phyloP scores from a whole-genome alignment of 768 basidiomycete species.

The Termitomyces eurrhizus region DNA sequence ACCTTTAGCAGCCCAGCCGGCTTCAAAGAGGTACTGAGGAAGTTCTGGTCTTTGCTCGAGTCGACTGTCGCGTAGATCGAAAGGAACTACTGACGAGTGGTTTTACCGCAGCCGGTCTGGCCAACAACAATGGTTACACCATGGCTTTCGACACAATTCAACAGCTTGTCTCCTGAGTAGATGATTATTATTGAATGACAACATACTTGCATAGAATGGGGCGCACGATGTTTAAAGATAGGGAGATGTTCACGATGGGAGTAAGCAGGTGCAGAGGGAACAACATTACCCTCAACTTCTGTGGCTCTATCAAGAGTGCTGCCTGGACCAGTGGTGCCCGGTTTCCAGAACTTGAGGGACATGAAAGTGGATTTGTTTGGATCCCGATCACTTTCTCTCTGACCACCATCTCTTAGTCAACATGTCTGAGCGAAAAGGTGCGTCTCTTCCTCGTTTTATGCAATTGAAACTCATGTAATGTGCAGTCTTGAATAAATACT shows the following conservation, averaged over 20 bases:
- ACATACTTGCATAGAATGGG: background rate
- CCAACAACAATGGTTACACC: conserved; percentile 88
- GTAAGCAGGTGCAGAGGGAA: conserved; percentile 59
- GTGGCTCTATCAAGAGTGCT: conserved; percentile 83
- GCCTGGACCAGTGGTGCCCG: conserved; percentile 80
- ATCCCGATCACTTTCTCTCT: conserved; percentile 1
- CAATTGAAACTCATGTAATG: conserved; percentile 3
- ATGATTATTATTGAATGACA: background rate
- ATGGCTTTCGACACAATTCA: conserved; percentile 81
- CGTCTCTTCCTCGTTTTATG: conserved; percentile 2
- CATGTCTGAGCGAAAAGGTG: conserved; percentile 87
- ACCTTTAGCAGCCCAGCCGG: conserved; percentile 86
- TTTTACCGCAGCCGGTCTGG: conserved; percentile 97
- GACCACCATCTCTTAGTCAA: conserved; percentile 21
- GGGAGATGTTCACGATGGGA: conserved; percentile 79
- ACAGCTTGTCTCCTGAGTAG: conserved; percentile 62
- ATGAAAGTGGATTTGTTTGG: conserved; percentile 25
- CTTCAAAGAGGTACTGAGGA: conserved; percentile 91
- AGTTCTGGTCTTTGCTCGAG: conserved; percentile 56
- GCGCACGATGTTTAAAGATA: conserved; percentile 84
- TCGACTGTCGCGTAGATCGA: conserved; percentile 6
- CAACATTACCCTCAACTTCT: conserved; percentile 68
- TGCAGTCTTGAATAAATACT: conserved; percentile 89
- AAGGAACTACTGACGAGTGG: conserved; percentile 69
- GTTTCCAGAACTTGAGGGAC: conserved; percentile 84